Conservation (phyloP, 352 stramenopile species). For the Globisporangium nagaii region DNA sequence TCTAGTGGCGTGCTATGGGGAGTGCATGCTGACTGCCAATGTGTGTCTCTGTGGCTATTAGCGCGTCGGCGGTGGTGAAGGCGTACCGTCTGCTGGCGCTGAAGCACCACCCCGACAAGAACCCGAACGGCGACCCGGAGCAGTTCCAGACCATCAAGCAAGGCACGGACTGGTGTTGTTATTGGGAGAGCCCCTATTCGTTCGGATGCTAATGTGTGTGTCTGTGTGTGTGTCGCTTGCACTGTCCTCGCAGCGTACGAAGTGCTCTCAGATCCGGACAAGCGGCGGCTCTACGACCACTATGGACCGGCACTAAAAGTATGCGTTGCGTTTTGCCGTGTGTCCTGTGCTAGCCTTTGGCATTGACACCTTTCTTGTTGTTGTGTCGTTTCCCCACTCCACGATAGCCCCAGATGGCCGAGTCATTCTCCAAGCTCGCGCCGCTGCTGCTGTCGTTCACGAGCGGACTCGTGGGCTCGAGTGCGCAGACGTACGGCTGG, state of each 20-base stretch:
- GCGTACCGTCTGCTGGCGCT: conserved; percentile 92
- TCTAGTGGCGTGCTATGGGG: not conserved
- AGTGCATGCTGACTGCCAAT: not conserved
- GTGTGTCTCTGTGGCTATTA: conserved; percentile 21
- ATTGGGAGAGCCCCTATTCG: not conserved
- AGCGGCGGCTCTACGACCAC: conserved; percentile 66
- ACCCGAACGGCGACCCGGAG: conserved; percentile 81
- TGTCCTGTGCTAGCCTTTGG: too few species aligned
- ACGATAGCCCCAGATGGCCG: conserved; percentile 34
- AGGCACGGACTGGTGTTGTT: conserved; percentile 13
- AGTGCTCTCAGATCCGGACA: conserved; percentile 69
- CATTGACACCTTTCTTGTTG: not conserved
- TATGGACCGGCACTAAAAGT: conserved; percentile 57
- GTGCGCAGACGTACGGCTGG: conserved; percentile 30
- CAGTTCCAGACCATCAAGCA: conserved; percentile 85
- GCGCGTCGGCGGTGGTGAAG: conserved; percentile 90
- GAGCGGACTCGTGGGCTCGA: conserved; percentile 50
- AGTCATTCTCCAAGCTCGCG: conserved; percentile 57
- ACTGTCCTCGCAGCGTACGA: conserved; percentile 63
- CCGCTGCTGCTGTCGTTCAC: conserved; percentile 56
- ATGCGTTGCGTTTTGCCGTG: too few species aligned
- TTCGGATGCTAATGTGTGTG: not conserved
- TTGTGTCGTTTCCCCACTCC: not conserved
- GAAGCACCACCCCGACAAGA: conserved; percentile 97
- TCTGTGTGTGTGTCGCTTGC: not conserved